A percentile compares a stretch with the other conserved stretches of the same genome.
Evolutionary conservation across 225 moss, liverwort and hornwort species (phyloP).

Genomic region (Climacium dendroides): DNA sequence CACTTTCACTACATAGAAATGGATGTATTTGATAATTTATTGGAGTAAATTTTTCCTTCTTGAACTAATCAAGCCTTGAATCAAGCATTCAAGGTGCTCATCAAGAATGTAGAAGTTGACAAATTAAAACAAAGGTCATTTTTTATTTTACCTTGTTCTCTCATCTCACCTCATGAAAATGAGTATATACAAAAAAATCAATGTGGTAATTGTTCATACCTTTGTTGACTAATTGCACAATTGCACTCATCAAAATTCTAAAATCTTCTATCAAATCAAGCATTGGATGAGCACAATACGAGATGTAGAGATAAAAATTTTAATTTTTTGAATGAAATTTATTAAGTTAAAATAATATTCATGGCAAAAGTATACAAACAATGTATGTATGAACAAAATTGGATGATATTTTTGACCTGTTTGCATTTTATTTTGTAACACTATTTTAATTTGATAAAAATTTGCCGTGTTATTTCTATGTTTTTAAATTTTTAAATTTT

Average conservation of each 20-base stretch:
- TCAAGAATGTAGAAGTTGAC: background rate
- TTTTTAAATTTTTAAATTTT: too few species aligned
- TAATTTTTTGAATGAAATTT: background rate
- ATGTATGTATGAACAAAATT: background rate
- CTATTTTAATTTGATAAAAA: fast-evolving
- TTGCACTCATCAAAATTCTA: background rate
- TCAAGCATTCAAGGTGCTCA: too few species aligned
- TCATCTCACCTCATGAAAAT: background rate
- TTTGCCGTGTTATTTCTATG: fast-evolving
- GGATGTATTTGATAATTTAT: too few species aligned
- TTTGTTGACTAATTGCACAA: background rate
- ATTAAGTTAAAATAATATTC: background rate
- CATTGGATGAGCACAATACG: background rate
- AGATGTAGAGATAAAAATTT: background rate
- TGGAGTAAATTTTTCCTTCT: too few species aligned
- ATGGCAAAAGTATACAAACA: background rate
- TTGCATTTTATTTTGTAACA: background rate
- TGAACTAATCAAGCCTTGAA: too few species aligned
- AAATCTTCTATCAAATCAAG: background rate
- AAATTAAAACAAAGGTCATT: background rate
- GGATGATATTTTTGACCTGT: background rate
- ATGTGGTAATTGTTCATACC: background rate
- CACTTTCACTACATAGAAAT: too few species aligned
- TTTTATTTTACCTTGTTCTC: background rate
- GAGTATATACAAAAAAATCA: background rate